These are phyloP conservation scores for Diaporthe sp. DNA, from an alignment of 2,329 filamentous ascomycete species.

Conservation along the genomic window DNA sequence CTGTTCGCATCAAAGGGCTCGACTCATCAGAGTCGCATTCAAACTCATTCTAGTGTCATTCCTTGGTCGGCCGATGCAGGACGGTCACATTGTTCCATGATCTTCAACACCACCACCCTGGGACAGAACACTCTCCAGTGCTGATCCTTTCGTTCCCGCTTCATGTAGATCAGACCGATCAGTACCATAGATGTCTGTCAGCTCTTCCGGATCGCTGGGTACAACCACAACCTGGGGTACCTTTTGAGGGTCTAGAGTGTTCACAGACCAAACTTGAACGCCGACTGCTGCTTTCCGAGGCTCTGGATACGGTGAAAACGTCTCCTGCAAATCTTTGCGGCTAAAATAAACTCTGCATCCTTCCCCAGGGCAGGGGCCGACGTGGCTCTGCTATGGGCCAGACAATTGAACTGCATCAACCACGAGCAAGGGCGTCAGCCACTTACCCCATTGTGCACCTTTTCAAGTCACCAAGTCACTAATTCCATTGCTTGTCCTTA, in stretches of 20 bases:
- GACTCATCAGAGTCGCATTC: slow-evolving; percentile 27
- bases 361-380: background rate
- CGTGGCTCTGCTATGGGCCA: slow-evolving; percentile 14
- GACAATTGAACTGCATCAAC: slow-evolving; percentile 20
- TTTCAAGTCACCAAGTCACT: slow-evolving; percentile 15
- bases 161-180: slow-evolving; percentile 14
- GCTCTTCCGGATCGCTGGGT: background rate
- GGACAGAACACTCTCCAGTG: background rate
- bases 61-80: background rate
- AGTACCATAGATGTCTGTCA: background rate
- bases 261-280: background rate
- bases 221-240: background rate
- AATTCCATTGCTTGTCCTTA: slow-evolving; percentile 7
- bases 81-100: slow-evolving; percentile 29
- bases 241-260: background rate
- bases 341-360: slow-evolving; percentile 29
- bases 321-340: slow-evolving; percentile 28
- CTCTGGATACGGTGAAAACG: background rate
- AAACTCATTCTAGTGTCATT: slow-evolving; percentile 3
- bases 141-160: background rate
- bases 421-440: slow-evolving; percentile 19
- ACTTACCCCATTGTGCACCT: slow-evolving; percentile 6
- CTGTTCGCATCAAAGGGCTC: slow-evolving; percentile 6
- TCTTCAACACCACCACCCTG: slow-evolving; percentile 25
- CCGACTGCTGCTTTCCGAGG: slow-evolving; percentile 11